These are phyloP conservation scores for Bromus sterilis DNA, from an alignment of 176 grass and related monocot genomes.

Conservation along the genomic window DNA sequence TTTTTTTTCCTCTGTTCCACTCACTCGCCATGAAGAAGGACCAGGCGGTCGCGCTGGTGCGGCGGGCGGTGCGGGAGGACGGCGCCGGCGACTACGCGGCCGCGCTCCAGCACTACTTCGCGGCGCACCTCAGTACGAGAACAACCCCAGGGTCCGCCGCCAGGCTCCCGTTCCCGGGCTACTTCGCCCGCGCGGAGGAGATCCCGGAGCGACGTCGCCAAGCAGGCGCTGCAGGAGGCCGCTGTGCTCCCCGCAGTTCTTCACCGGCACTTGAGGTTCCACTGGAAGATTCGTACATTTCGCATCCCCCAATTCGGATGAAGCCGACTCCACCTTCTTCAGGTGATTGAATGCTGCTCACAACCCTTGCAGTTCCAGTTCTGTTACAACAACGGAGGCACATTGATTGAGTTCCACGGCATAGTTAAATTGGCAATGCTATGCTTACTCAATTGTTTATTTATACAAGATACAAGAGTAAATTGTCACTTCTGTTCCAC, in stretches of 20 bases:
- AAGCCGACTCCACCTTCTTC: constrained; percentile 64
- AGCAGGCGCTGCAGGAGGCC: constrained; percentile 73
- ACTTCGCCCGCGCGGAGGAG: constrained; percentile 16
- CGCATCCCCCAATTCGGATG: not conserved
- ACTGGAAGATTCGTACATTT: not conserved
- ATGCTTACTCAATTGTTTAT: not conserved
- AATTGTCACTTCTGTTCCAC: no score
- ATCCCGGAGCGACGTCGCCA: constrained; percentile 63
- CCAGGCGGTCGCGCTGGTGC: constrained; percentile 2
- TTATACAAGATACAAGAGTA: no score
- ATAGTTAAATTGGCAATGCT: not conserved
- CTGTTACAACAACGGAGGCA: not conserved
- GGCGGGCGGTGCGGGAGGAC: constrained; percentile 7
- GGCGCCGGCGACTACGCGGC: not conserved
- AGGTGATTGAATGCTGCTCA: constrained; percentile 25
- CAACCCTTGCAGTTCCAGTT: not conserved
- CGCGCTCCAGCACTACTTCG: not conserved
- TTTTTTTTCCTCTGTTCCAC: not conserved
- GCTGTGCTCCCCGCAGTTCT: constrained; percentile 70
- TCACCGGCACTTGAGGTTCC: constrained; percentile 37
- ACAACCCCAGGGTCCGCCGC: not conserved
- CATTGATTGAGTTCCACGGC: no score
- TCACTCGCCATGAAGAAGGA: not conserved
- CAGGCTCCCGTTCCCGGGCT: not conserved
- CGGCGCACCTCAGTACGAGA: constrained; percentile 9